These are phyloP conservation scores for Chenopodium formosanum DNA, from an alignment of 148 eudicot species.

Conservation along the genomic window DNA sequence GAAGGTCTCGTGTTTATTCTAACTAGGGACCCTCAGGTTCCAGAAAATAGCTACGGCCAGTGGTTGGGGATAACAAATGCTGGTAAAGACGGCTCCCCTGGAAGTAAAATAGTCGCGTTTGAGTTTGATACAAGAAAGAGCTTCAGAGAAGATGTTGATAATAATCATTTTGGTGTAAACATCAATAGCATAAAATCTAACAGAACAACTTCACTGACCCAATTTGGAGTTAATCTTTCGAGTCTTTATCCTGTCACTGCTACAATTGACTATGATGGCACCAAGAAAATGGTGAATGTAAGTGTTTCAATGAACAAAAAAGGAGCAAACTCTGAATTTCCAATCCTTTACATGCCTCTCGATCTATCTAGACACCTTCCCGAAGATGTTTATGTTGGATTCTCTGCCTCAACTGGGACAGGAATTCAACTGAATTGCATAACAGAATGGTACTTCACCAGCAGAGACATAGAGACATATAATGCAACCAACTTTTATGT, in stretches of 20 bases:
- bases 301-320: neutral
- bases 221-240: no score
- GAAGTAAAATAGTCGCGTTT: no score
- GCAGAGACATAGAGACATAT: no score
- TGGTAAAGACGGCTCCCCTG: no score
- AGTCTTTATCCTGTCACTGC: slow-evolving; percentile 22
- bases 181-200: slow-evolving; percentile 21
- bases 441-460: slow-evolving; percentile 28
- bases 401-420: slow-evolving; percentile 37
- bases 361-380: slow-evolving; percentile 28
- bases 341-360: neutral
- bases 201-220: no score
- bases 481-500: slow-evolving; percentile 1
- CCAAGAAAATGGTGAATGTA: slow-evolving; percentile 8
- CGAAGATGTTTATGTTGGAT: slow-evolving; percentile 32
- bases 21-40: no score
- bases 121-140: neutral
- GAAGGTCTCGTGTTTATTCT: no score
- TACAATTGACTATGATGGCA: slow-evolving; percentile 29
- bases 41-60: no score
- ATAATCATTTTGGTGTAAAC: slow-evolving; percentile 41
- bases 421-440: slow-evolving; percentile 32
- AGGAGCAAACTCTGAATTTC: no score
- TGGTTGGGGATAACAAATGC: no score
- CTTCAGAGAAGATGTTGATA: slow-evolving; percentile 29